phyloP scores from a whole-genome alignment of 2,329 filamentous ascomycete genomes.

The Monascus ruber region DNA sequence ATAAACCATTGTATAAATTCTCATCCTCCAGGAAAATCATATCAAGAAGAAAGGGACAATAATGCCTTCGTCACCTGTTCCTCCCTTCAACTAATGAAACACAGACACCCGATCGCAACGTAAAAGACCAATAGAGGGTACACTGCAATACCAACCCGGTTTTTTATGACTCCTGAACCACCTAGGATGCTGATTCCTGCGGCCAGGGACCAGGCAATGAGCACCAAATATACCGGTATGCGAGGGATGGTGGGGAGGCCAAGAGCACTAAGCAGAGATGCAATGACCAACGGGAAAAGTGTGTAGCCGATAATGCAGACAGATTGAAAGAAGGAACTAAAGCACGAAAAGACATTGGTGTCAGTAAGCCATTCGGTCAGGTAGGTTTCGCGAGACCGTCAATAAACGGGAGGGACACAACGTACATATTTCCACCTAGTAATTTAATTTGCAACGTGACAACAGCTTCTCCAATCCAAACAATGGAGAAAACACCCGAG shows the following conservation, averaged over 20 bases:
- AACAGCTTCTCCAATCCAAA: conserved; percentile 93
- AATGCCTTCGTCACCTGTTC: neutral
- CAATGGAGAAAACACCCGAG: conserved; percentile 88
- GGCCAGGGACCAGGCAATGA: conserved; percentile 86
- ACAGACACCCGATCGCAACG: conserved; percentile 80
- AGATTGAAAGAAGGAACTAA: conserved; percentile 91
- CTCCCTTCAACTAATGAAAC: conserved; percentile 72
- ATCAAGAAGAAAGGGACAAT: too few relatives aligned
- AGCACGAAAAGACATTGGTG: conserved; percentile 2
- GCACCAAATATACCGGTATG: conserved; percentile 79
- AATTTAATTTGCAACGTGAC: conserved; percentile 98
- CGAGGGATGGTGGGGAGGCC: conserved; percentile 67
- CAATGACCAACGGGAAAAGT: conserved; percentile 90
- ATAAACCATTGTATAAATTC: neutral
- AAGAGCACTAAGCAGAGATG: conserved; percentile 76
- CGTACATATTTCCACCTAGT: conserved; percentile 91
- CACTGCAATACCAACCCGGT: conserved; percentile 84
- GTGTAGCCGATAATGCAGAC: conserved; percentile 98
- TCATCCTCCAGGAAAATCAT: too few relatives aligned
- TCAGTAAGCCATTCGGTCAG: neutral
- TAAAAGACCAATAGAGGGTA: conserved; percentile 96
- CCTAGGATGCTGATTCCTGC: conserved; percentile 93
- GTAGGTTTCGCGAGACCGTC: neutral
- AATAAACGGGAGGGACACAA: conserved; percentile 13
- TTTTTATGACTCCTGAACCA: conserved; percentile 89